Conservation (phyloP, 225 moss, liverwort and hornwort species). For the Climacium dendroides region DNA sequence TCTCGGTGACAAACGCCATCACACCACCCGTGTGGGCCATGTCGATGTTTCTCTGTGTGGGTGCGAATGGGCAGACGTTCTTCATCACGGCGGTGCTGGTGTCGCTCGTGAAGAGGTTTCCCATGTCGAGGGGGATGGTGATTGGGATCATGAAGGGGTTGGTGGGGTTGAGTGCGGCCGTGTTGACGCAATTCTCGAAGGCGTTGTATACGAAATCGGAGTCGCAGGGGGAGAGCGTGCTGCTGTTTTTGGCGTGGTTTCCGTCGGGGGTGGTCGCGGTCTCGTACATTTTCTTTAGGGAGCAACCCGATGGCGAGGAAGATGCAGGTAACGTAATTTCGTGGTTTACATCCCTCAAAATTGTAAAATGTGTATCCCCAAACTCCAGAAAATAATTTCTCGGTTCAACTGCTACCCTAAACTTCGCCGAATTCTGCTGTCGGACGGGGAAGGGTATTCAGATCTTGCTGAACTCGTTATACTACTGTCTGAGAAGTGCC, state of each 20-base stretch:
- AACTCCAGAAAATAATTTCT: background rate
- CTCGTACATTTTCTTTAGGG: conserved; percentile 10
- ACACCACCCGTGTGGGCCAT: conserved; percentile 21
- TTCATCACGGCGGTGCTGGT: conserved; percentile 31
- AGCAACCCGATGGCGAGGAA: background rate
- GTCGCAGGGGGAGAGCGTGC: background rate
- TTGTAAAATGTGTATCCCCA: background rate
- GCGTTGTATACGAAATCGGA: background rate
- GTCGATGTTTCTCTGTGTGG: conserved; percentile 21
- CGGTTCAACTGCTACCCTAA: background rate
- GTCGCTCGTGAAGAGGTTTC: conserved; percentile 30
- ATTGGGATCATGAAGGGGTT: conserved; percentile 36
- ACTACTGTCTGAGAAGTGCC: background rate
- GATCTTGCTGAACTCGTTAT: background rate
- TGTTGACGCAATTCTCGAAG: conserved; percentile 2
- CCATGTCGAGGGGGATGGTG: conserved; percentile 22
- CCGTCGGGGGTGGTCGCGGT: background rate
- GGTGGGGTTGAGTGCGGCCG: conserved; percentile 27
- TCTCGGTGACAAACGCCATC: conserved; percentile 8
- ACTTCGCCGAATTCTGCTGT: background rate
- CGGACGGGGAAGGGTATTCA: background rate
- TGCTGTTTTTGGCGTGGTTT: conserved; percentile 26
- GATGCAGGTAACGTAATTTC: background rate
- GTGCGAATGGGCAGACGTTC: conserved; percentile 35
- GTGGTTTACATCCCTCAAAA: background rate